phyloP scores from a whole-genome alignment of 2,329 filamentous ascomycete species.

The Fusarium mundagurra region DNA sequence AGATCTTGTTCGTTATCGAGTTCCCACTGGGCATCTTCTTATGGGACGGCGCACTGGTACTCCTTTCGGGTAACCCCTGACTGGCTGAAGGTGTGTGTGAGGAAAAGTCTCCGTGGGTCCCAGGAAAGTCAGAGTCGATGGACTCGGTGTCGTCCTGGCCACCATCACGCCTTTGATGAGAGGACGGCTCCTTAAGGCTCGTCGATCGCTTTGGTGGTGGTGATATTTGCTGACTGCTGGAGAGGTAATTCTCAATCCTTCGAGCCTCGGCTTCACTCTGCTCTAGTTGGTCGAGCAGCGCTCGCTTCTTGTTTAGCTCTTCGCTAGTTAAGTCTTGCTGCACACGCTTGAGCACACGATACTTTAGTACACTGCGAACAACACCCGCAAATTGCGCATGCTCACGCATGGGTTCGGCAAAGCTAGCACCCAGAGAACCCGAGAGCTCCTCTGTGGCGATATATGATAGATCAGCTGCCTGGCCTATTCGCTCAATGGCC shows the following conservation, averaged over 20 bases:
- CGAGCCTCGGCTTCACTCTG: constrained; percentile 91
- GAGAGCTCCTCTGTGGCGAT: constrained; percentile 94
- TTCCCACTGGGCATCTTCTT: constrained; percentile 86
- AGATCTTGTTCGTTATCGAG: constrained; percentile 92
- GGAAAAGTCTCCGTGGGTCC: constrained; percentile 78
- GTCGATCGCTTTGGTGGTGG: constrained; percentile 74
- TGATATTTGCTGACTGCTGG: constrained; percentile 71
- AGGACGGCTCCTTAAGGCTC: constrained; percentile 61
- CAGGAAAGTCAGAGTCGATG: constrained; percentile 95
- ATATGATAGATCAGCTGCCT: constrained; percentile 95
- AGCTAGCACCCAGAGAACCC: constrained; percentile 86
- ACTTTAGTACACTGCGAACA: constrained; percentile 87
- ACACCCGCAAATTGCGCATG: constrained; percentile 97
- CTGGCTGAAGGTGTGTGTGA: constrained; percentile 76
- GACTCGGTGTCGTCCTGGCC: constrained; percentile 83
- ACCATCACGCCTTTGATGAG: constrained; percentile 63
- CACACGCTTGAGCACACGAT: constrained; percentile 90
- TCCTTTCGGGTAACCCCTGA: constrained; percentile 72
- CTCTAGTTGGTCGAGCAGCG: constrained; percentile 87
- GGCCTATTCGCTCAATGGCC: constrained; percentile 92
- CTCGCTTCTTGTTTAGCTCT: constrained; percentile 87
- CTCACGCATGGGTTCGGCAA: constrained; percentile 97
- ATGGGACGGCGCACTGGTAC: constrained; percentile 61
- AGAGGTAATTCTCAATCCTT: constrained; percentile 92
- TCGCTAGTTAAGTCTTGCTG: constrained; percentile 98